Evolutionary conservation across 306 rosid species (phyloP).

Genomic region (Lablab purpureus): DNA sequence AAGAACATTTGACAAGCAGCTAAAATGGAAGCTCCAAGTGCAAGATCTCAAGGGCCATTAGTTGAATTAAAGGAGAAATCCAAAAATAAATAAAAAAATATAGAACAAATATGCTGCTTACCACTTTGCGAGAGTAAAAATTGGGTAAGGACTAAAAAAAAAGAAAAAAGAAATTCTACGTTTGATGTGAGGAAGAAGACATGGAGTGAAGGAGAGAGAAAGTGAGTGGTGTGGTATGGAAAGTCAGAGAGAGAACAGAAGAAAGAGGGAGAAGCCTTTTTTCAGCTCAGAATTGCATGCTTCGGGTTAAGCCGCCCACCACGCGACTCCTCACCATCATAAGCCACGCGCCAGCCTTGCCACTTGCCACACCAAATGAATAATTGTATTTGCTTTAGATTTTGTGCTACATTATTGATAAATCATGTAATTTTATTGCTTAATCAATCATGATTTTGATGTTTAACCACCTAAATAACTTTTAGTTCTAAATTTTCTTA

Average conservation of each 20-base stretch:
- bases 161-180: conserved; percentile 54
- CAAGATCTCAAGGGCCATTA: conserved; percentile 56
- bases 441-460: conserved; percentile 10
- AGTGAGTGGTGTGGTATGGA: conserved; percentile 17
- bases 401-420: conserved; percentile 18
- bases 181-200: conserved; percentile 54
- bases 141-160: conserved; percentile 26
- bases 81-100: conserved; percentile 20
- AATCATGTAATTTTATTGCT: background rate
- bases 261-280: conserved; percentile 39
- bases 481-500: background rate
- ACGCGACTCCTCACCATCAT: conserved; percentile 35
- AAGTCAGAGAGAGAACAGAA: conserved; percentile 8
- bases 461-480: background rate
- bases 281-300: conserved; percentile 52
- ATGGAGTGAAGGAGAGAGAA: conserved; percentile 34
- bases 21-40: conserved; percentile 30
- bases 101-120: conserved; percentile 48
- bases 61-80: background rate
- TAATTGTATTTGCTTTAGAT: background rate
- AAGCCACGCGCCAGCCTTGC: conserved; percentile 43
- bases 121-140: conserved; percentile 51
- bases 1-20: conserved; percentile 20
- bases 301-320: conserved; percentile 40
- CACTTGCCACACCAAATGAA: background rate